These are phyloP conservation scores for Gossypium lobatum DNA, from an alignment of 441 rosid genomes.

Conservation along the genomic window DNA sequence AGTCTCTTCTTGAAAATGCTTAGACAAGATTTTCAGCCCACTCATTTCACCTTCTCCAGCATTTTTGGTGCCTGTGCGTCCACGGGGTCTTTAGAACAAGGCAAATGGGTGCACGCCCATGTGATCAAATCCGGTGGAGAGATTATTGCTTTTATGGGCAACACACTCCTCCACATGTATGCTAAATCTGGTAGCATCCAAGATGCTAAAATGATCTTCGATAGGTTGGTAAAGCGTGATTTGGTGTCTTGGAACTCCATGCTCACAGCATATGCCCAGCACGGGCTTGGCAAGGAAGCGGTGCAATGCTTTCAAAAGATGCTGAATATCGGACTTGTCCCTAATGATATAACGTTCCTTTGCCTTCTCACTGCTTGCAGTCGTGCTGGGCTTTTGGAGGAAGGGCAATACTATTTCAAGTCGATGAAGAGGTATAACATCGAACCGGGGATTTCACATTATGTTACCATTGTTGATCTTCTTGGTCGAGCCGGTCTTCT, in stretches of 20 bases:
- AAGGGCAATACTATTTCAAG: conserved; percentile 33
- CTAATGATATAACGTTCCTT: conserved; percentile 44
- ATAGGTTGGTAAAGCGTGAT: conserved; percentile 26
- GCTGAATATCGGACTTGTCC: conserved; percentile 31
- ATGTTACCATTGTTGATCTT: conserved; percentile 44
- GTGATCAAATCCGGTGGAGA: conserved; percentile 34
- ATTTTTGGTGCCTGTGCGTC: conserved; percentile 28
- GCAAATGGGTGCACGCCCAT: conserved; percentile 38
- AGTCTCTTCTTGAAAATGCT: conserved; percentile 23
- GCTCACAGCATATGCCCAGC: conserved; percentile 40
- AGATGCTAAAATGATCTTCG: conserved; percentile 31
- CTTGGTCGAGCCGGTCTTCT: conserved; percentile 50
- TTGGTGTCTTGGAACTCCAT: conserved; percentile 41
- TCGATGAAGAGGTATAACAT: conserved; percentile 31
- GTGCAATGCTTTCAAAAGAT: conserved; percentile 31
- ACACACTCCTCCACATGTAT: conserved; percentile 38
- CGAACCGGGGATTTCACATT: conserved; percentile 35
- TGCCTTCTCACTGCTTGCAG: conserved; percentile 51
- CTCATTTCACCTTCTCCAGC: conserved; percentile 32
- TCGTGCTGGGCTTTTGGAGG: conserved; percentile 37
- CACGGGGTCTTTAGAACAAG: conserved; percentile 36
- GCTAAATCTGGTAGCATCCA: conserved; percentile 39
- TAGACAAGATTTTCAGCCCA: conserved; percentile 27
- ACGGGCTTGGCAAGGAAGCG: conserved; percentile 37
- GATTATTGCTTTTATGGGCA: conserved; percentile 31